Base-by-base conservation (phyloP, 768 basidiomycete species). In the Suillus cothurnatus region DNA sequence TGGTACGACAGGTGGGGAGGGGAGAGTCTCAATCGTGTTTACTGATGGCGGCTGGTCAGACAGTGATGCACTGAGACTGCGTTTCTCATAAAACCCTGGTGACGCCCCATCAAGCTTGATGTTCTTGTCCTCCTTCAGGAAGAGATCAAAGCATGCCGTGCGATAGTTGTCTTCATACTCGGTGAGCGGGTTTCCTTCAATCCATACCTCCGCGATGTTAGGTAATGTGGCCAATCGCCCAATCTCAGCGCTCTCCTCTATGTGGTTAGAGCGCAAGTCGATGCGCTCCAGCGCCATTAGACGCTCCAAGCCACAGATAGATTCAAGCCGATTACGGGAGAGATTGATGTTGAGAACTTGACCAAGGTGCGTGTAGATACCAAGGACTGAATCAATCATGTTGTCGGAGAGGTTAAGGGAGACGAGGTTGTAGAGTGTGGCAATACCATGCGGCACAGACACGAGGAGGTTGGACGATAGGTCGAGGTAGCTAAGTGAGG, bases 381-480 rank as follows among this genome's bases (percentile, higher is more conserved):
- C 92, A 5, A 95, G 85, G 21, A 99, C 90, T 21, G 96, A 95
- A 74, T 97, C 95, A 69, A 99, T 95, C 87, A 99, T 94, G 80
- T 99, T 99, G 77, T 96, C 92, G 19, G 93, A 84, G n/a, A 99
- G 86, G 77, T 97, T 96, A 70, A 99, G 89, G n/a, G 92, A 93
- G 62, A 88, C 77, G 61, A 99, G 91, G 67, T 89, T 91, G 71
- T 89, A 86, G 28, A 99, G 85, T 6, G 81, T 73, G 19, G 88
- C 84, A 38, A 97, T 84, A 26, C 90, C 91, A 2, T 89, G 76
- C 1, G 95, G 95, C n/a, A 96, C 84, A 36, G 93, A 91, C 49
- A 95, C 88, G 55, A 98, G 86, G 21, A 97, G 86, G 74, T 97
- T 97, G 49, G 92, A 92, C 23, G 95, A 95, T 49, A 97, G 84